Percentiles rank a stretch among this genome's conserved stretches.
phyloP scores from a whole-genome alignment of 139 green algal genomes.

The Tetraselmis striata region DNA sequence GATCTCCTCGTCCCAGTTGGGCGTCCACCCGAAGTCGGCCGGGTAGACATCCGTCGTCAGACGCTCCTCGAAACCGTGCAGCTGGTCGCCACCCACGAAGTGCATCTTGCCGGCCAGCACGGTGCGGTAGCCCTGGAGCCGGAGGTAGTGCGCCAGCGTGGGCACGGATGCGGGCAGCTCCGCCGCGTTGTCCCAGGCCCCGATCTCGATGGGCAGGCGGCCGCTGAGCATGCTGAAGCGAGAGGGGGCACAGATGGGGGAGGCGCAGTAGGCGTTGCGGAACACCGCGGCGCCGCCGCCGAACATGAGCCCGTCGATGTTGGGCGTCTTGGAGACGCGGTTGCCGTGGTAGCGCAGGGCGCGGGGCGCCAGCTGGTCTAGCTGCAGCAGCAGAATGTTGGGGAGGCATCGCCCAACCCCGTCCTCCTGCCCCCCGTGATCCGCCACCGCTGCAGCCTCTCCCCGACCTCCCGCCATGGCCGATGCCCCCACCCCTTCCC shows the following conservation, averaged over 20 bases:
- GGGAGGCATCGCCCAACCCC: too few relatives aligned
- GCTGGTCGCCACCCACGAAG: background rate
- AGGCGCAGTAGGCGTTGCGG: background rate
- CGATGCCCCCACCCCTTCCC: too few relatives aligned
- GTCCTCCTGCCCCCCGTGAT: too few relatives aligned
- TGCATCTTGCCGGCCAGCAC: background rate
- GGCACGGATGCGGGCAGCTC: background rate
- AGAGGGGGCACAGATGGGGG: background rate
- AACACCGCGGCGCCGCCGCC: background rate
- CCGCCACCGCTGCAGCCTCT: too few relatives aligned
- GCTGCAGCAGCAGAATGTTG: background rate
- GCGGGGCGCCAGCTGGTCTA: background rate
- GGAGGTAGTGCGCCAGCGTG: background rate
- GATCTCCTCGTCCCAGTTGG: background rate
- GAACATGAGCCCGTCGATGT: background rate
- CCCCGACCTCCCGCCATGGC: too few relatives aligned
- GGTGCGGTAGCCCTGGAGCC: background rate
- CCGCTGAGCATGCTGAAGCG: background rate
- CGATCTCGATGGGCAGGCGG: background rate
- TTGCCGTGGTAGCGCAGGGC: background rate
- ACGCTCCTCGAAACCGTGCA: background rate
- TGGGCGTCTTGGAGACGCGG: background rate
- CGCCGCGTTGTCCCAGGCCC: background rate
- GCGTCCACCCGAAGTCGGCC: background rate
- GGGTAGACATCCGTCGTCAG: background rate